phyloP scores from a whole-genome alignment of 1,284 basidiomycete genomes.

The Apiotrichum veenhuisii region DNA sequence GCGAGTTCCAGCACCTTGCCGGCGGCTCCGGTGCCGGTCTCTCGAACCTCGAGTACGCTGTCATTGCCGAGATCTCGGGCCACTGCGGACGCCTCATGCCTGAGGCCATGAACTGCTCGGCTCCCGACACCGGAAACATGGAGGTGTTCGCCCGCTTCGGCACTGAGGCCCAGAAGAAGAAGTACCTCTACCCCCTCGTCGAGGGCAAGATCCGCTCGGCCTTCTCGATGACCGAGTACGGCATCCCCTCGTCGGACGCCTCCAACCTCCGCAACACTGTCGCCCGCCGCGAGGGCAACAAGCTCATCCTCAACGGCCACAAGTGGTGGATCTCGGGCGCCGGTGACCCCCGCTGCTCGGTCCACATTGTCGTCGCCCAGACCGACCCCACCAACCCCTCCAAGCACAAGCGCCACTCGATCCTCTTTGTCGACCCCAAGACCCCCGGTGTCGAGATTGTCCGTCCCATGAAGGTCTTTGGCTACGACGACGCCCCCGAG shows the following conservation, averaged over 20 bases:
- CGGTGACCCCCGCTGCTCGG: conserved; percentile 80
- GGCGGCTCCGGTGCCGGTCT: conserved; percentile 70
- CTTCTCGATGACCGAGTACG: conserved; percentile 91
- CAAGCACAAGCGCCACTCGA: conserved; percentile 78
- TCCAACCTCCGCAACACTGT: conserved; percentile 93
- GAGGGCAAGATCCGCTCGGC: conserved; percentile 90
- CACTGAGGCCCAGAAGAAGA: conserved; percentile 79
- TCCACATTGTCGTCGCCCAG: conserved; percentile 83
- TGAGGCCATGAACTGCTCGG: conserved; percentile 84
- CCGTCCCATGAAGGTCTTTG: conserved; percentile 87
- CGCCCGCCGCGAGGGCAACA: conserved; percentile 68
- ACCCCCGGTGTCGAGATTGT: conserved; percentile 82
- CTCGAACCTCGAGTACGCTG: conserved; percentile 88
- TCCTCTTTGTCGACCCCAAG: conserved; percentile 87
- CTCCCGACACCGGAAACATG: conserved; percentile 95
- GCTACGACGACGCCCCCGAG: conserved; percentile 91
- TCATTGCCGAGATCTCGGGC: conserved; percentile 93
- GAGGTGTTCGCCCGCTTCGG: conserved; percentile 96
- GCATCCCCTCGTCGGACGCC: conserved; percentile 89
- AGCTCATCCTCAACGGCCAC: conserved; percentile 91
- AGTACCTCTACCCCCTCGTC: conserved; percentile 82
- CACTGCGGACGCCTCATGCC: conserved; percentile 75
- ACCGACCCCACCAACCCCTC: conserved; percentile 46
- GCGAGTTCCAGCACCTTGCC: conserved; percentile 72
- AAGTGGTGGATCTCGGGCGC: conserved; percentile 99